phyloP scores from a whole-genome alignment of 2,329 filamentous ascomycete genomes.

The Diaporthe australafricana region DNA sequence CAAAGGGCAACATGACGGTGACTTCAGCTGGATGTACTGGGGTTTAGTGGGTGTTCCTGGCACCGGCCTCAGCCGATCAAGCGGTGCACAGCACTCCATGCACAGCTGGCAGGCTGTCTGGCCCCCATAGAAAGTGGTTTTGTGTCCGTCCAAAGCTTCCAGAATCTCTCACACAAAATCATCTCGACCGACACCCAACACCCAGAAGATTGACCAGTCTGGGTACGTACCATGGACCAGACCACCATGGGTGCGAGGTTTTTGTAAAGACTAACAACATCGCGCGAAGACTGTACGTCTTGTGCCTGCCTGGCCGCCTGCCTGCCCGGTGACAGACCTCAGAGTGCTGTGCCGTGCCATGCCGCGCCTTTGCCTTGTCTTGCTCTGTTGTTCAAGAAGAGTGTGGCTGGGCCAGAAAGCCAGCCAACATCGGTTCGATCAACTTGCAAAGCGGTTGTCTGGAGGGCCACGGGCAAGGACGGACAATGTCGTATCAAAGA shows the following conservation, averaged over 20 bases:
- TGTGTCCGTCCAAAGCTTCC: not conserved
- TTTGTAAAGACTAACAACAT: too few relatives aligned
- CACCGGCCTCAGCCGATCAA: not conserved
- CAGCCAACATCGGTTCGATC: too few relatives aligned
- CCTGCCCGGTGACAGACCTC: not conserved
- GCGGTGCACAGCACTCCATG: too few relatives aligned
- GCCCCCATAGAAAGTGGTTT: not conserved
- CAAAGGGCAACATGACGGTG: slow-evolving; percentile 10
- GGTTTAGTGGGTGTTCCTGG: not conserved
- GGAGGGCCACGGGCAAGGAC: not conserved
- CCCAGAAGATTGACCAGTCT: too few relatives aligned
- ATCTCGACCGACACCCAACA: too few relatives aligned
- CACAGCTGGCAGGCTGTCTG: not conserved
- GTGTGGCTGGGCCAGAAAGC: not conserved
- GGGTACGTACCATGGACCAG: too few relatives aligned
- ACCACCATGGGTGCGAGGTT: too few relatives aligned
- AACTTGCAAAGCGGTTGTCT: not conserved
- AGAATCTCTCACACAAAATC: too few relatives aligned
- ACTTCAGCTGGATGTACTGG: slow-evolving; percentile 8
- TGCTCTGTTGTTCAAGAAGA: not conserved
- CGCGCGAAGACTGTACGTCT: too few relatives aligned
- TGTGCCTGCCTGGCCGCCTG: too few relatives aligned
- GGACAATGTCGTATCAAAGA: not conserved
- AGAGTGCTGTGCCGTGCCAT: not conserved
- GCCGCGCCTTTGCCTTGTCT: not conserved